Evolutionary conservation across 805 yeast genomes (phyloP).

Genomic region (Saturnispora galanensis): DNA sequence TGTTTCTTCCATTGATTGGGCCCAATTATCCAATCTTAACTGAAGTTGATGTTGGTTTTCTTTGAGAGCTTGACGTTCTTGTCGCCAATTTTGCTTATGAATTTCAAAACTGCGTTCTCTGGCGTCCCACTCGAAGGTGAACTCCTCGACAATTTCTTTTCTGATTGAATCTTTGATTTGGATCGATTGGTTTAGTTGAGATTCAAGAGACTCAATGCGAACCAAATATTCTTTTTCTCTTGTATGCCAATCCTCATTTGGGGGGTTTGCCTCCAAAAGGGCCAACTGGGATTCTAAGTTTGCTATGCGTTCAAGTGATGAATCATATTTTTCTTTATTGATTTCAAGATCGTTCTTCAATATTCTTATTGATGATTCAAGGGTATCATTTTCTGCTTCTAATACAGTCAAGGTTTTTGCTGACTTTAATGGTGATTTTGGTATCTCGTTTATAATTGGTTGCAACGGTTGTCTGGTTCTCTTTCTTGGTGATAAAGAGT

Average conservation of each 20-base stretch:
- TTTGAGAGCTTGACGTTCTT: not conserved
- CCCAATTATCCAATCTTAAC: conserved; percentile 2
- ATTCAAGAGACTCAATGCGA: too few relatives aligned
- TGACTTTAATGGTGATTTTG: conserved; percentile 6
- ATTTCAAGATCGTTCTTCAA: conserved; percentile 5
- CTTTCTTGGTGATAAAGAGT: conserved; percentile 3
- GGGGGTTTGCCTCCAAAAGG: not conserved
- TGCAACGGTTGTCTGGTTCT: conserved; percentile 6
- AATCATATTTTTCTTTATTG: conserved; percentile 13
- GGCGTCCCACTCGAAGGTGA: not conserved
- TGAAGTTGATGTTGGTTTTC: conserved; percentile 1
- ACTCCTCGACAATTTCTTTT: not conserved
- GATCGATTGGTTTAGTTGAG: too few relatives aligned
- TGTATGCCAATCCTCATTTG: too few relatives aligned
- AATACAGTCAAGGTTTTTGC: conserved; percentile 12
- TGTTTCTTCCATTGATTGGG: not conserved
- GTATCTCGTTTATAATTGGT: not conserved
- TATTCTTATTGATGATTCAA: conserved; percentile 18
- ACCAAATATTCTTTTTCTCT: too few relatives aligned
- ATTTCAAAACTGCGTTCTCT: not conserved
- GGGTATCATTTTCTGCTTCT: conserved; percentile 20
- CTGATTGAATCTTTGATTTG: not conserved
- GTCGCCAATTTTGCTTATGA: not conserved
- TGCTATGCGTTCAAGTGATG: conserved; percentile 19
- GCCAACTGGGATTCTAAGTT: conserved; percentile 16